These are phyloP conservation scores for Biscogniauxia mediterranea DNA, from an alignment of 2,329 filamentous ascomycete species.

Conservation along the genomic window DNA sequence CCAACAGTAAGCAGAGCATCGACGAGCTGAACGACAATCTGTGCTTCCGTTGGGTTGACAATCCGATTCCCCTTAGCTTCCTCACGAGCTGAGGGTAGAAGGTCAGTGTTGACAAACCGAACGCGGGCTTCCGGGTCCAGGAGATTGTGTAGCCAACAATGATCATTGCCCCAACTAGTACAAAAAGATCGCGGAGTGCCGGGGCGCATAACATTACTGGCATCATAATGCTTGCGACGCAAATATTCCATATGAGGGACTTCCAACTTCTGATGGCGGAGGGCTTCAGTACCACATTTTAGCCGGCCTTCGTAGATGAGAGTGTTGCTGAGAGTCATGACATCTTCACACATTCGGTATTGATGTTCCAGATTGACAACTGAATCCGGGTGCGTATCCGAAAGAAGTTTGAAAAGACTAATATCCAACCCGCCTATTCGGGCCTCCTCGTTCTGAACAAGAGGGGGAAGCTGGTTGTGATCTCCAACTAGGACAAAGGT, in stretches of 20 bases:
- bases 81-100: conserved; percentile 65
- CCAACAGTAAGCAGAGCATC: conserved; percentile 74
- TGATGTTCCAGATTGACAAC: conserved; percentile 93
- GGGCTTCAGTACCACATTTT: conserved; percentile 78
- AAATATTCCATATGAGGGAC: conserved; percentile 66
- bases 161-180: conserved; percentile 42
- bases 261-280: conserved; percentile 67
- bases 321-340: conserved; percentile 90
- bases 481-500: conserved; percentile 96
- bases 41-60: conserved; percentile 81
- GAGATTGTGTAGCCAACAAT: conserved; percentile 76
- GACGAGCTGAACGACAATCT: conserved; percentile 76
- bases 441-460: conserved; percentile 90
- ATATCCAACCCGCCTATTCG: conserved; percentile 83
- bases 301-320: conserved; percentile 90
- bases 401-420: conserved; percentile 90
- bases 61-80: conserved; percentile 79
- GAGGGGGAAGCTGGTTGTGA: conserved; percentile 90
- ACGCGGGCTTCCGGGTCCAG: conserved; percentile 71
- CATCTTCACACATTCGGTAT: conserved; percentile 97
- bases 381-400: conserved; percentile 80
- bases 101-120: conserved; percentile 86
- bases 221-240: conserved; percentile 57
- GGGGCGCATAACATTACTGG: conserved; percentile 41
- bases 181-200: conserved; percentile 54